Evolutionary conservation across 768 basidiomycete genomes (phyloP), one percentile per base, ranked within the genome.

Genomic region (Multifurca ochricompacta): DNA sequence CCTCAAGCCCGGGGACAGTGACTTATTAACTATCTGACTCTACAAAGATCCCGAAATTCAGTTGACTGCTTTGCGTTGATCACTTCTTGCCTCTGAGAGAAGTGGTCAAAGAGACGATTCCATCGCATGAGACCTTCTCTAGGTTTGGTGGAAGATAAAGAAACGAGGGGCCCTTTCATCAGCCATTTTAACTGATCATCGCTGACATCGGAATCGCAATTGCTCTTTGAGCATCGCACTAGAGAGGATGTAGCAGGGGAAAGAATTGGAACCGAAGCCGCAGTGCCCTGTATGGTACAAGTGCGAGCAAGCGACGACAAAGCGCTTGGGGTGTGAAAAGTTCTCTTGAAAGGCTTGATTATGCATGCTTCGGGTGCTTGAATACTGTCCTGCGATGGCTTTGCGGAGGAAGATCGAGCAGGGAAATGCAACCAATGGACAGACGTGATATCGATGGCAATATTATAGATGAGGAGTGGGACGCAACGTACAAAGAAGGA

Each of bases 81-180:
- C 44, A 44, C 41, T 13, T 37, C 18, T 23, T 32, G 6, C 47
- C 57, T n/a, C 46, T 19, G 19, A 19, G 52, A 48, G 11, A 42
- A 37, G 31, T 58, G 45, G 54, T 52, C 39, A 39, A 52, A 31
- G 50, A 37, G 10, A 47, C 44, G 32, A 18, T 43, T 10, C 45
- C 40, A 14, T 36, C 28, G n/a, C 31, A 35, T 16, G 27, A 49
- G 18, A 30, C n/a, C 28, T 28, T 16, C 30, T 45, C 50, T 6
- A 37, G 49, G 16, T 48, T 59, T 59, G 31, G 51, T 59, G 8
- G 59, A 59, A 34, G 59, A 59, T 27, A 46, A 51, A 25, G 41
- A 40, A 30, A 53, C 54, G 4, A 35, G 54, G 19, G 34, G n/a
- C n/a, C n/a, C 44, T 5, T 59, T 56, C 45, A 25, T 59, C 21